A percentile compares a stretch with the other conserved stretches of the same genome.
Conservation (phyloP, 192 early-diverging fungal species). For the Hyaloraphidium curvatum region DNA sequence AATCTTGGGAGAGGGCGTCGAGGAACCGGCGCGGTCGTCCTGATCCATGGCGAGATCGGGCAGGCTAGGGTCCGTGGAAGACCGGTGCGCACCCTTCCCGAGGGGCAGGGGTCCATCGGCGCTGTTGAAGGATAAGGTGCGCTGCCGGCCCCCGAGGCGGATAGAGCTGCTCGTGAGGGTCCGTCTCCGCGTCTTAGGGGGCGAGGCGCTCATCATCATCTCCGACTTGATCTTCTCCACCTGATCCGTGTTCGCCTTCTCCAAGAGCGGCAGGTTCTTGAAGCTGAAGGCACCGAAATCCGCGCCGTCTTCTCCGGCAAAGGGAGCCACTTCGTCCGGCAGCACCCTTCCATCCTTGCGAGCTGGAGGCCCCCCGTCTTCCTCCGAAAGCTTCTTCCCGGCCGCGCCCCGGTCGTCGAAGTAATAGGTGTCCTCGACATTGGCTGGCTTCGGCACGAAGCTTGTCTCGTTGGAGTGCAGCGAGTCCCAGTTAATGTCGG, state of each 20-base stretch:
- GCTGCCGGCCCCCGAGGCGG: not conserved
- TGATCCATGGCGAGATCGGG: too few species aligned
- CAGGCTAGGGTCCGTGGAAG: too few species aligned
- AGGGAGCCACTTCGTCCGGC: not conserved
- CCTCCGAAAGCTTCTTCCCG: constrained; percentile 12
- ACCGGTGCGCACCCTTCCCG: too few species aligned
- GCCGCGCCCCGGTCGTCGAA: constrained; percentile 73
- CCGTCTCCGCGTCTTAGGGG: not conserved
- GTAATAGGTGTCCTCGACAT: constrained; percentile 73
- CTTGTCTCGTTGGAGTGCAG: constrained; percentile 38
- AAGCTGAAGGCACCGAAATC: constrained; percentile 85
- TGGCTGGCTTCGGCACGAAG: constrained; percentile 61
- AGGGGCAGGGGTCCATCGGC: too few species aligned
- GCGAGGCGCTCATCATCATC: constrained; percentile 4
- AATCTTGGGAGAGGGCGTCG: too few species aligned
- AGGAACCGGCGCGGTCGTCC: too few species aligned
- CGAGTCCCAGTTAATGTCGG: constrained; percentile 46
- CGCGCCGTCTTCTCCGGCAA: constrained; percentile 8
- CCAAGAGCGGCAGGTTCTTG: constrained; percentile 74
- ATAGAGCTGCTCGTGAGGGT: not conserved
- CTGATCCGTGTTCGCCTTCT: constrained; percentile 75
- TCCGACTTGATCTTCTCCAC: constrained; percentile 61
- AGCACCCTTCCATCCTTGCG: constrained; percentile 16
- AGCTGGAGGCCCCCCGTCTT: constrained; percentile 15
- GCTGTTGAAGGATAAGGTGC: not conserved